Conservation (phyloP, 495 filamentous ascomycete species). For the Penicillium antarcticum region DNA sequence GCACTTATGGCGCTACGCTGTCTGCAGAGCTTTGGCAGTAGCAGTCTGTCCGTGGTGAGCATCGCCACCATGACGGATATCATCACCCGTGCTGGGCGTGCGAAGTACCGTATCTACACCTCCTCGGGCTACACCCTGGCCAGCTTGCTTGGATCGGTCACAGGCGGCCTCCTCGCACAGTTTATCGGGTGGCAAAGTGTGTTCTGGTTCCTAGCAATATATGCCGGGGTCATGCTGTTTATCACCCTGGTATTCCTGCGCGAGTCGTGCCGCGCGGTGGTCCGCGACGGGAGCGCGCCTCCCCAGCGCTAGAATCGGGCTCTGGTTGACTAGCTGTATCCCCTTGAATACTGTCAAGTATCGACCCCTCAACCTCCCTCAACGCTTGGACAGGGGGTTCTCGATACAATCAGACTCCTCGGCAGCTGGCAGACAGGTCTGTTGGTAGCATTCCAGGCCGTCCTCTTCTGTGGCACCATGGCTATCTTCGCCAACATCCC, state of each 20-base stretch:
- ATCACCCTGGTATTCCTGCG: slow-evolving; percentile 22
- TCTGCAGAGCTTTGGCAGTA: slow-evolving; percentile 39
- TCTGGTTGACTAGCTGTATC: slow-evolving; percentile 11
- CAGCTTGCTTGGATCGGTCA: slow-evolving; percentile 50
- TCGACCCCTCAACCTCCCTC: not conserved
- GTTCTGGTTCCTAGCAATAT: slow-evolving; percentile 67
- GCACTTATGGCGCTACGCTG: slow-evolving; percentile 39
- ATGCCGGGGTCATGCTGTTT: slow-evolving; percentile 34
- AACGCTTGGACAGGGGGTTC: not conserved
- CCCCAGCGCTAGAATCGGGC: slow-evolving; percentile 30
- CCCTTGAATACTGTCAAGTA: not conserved
- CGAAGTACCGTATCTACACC: slow-evolving; percentile 29
- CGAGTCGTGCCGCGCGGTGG: slow-evolving; percentile 36
- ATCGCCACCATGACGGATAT: slow-evolving; percentile 34
- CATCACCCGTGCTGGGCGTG: slow-evolving; percentile 31
- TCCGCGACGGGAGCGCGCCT: slow-evolving; percentile 37
- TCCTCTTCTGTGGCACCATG: slow-evolving; percentile 3
- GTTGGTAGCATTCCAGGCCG: not conserved
- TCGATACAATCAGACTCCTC: not conserved
- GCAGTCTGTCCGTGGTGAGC: slow-evolving; percentile 29
- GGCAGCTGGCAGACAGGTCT: not conserved
- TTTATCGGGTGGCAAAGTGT: slow-evolving; percentile 63
- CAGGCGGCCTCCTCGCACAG: slow-evolving; percentile 58
- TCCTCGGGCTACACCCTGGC: slow-evolving; percentile 22
- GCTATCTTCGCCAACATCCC: slow-evolving; percentile 13